Evolutionary conservation across 202 grass and related monocot genomes (phyloP).

Genomic region (Schoenoplectus tabernaemontani): DNA sequence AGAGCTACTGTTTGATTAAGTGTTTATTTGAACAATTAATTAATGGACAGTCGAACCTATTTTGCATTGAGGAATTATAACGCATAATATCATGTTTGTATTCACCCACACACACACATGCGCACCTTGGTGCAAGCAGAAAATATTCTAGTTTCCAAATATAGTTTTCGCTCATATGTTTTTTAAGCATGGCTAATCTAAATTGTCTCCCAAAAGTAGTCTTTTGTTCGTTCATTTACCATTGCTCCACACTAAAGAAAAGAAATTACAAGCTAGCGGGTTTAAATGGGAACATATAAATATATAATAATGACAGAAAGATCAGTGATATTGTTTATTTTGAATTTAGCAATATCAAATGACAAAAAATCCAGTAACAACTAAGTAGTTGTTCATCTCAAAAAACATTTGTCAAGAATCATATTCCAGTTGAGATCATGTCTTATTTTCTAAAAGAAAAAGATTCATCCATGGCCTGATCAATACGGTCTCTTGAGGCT

Average conservation of each 20-base stretch:
- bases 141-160: background rate
- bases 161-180: background rate
- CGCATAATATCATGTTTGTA: background rate
- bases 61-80: background rate
- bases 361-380: too few species aligned
- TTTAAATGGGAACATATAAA: background rate
- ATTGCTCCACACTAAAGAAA: background rate
- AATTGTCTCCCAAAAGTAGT: background rate
- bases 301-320: background rate
- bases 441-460: background rate
- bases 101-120: background rate
- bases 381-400: background rate
- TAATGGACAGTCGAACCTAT: too few species aligned
- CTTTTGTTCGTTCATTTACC: background rate
- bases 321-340: background rate
- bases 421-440: background rate
- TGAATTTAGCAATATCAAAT: background rate
- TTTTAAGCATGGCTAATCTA: background rate
- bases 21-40: too few species aligned
- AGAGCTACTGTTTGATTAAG: too few species aligned
- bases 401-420: background rate
- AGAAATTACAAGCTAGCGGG: too few species aligned
- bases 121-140: background rate
- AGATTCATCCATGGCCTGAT: background rate
- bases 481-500: background rate